phyloP scores from a whole-genome alignment of 1,139 yeast species.

The Lodderomyces margitis region DNA sequence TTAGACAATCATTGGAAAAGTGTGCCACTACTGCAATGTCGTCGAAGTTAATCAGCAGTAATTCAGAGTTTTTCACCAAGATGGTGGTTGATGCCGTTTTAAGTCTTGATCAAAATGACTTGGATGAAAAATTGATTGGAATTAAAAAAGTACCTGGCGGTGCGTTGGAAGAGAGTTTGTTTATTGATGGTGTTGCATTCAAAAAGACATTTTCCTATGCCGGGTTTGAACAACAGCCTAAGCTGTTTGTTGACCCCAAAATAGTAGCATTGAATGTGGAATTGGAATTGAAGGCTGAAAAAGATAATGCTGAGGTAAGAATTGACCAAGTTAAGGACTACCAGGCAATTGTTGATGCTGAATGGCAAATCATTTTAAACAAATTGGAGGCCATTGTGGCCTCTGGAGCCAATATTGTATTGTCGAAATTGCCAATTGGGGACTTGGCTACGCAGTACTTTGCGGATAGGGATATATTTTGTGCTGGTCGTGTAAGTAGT shows the following conservation, averaged over 20 bases:
- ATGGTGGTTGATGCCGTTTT: conserved; percentile 97
- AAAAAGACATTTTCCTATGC: conserved; percentile 96
- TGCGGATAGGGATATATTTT: conserved; percentile 93
- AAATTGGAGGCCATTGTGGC: conserved; percentile 80
- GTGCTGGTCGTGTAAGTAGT: conserved; percentile 91
- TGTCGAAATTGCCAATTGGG: conserved; percentile 95
- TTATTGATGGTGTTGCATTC: conserved; percentile 93
- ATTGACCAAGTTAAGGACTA: conserved; percentile 92
- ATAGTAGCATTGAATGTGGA: conserved; percentile 87
- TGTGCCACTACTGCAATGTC: conserved; percentile 98
- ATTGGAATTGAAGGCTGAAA: conserved; percentile 94
- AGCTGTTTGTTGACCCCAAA: conserved; percentile 74
- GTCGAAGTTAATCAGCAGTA: conserved; percentile 84
- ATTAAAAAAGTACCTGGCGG: conserved; percentile 97
- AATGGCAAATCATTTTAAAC: conserved; percentile 89
- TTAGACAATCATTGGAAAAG: conserved; percentile 77
- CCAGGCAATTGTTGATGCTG: conserved; percentile 97
- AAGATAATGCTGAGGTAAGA: conserved; percentile 98
- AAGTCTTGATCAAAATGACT: conserved; percentile 76
- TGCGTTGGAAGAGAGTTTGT: conserved; percentile 87
- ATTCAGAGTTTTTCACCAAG: conserved; percentile 84
- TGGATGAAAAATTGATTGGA: conserved; percentile 90
- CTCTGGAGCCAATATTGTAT: conserved; percentile 89
- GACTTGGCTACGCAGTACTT: conserved; percentile 97
- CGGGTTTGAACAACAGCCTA: conserved; percentile 98